Evolutionary conservation across 352 stramenopile species (phyloP).

Genomic region (Phytophthora europaea): DNA sequence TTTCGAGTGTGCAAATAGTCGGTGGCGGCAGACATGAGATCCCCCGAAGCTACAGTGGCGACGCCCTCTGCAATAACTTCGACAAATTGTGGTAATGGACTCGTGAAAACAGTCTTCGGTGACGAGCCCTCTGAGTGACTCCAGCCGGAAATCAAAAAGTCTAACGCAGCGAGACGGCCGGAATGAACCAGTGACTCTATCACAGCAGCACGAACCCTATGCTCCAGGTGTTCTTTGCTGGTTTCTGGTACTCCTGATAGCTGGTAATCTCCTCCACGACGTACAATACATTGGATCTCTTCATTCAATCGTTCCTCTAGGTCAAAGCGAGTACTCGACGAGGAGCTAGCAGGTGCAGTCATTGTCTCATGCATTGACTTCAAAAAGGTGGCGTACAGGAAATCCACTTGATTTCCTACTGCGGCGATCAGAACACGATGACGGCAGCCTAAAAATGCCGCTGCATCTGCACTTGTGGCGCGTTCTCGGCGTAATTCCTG

Average conservation of each 20-base stretch:
- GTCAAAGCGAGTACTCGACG: slow-evolving; percentile 31
- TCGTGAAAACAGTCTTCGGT: slow-evolving; percentile 41
- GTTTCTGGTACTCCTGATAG: slow-evolving; percentile 55
- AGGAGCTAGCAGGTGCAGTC: slow-evolving; percentile 24
- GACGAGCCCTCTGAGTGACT: slow-evolving; percentile 22
- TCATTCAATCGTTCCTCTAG: slow-evolving; percentile 65
- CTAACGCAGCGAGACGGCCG: slow-evolving; percentile 54
- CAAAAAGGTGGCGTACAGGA: slow-evolving; percentile 56
- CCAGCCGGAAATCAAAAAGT: slow-evolving; percentile 73
- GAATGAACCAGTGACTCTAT: slow-evolving; percentile 63
- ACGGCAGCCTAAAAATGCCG: slow-evolving; percentile 54
- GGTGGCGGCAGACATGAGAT: slow-evolving; percentile 64
- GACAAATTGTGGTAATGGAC: slow-evolving; percentile 63
- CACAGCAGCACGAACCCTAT: slow-evolving; percentile 47
- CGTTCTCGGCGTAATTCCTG: slow-evolving; percentile 54
- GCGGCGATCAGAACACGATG: slow-evolving; percentile 47
- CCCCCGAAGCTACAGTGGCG: slow-evolving; percentile 51
- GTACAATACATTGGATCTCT: slow-evolving; percentile 58
- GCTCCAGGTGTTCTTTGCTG: slow-evolving; percentile 46
- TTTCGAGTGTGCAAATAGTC: slow-evolving; percentile 63
- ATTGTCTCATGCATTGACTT: slow-evolving; percentile 48
- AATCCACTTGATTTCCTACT: slow-evolving; percentile 57
- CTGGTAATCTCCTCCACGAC: slow-evolving; percentile 45
- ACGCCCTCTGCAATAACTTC: slow-evolving; percentile 73
- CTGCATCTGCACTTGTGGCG: slow-evolving; percentile 35